Base-by-base conservation (phyloP, 225 moss, liverwort and hornwort genomes). In the Anthoceros angustus region DNA sequence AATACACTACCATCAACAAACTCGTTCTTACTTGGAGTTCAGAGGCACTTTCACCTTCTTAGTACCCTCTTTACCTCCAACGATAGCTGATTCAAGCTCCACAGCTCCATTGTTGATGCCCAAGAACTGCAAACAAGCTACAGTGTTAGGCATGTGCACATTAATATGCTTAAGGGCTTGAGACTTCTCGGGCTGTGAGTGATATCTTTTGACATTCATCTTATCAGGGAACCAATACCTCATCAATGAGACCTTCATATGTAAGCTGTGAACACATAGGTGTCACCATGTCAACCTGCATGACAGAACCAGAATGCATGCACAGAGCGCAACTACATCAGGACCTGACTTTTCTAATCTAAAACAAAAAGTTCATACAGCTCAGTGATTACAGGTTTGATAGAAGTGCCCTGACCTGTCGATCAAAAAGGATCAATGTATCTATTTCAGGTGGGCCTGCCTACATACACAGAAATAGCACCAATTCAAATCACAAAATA, bases 191-290 rank as follows among this genome's bases (percentile, higher is more conserved):
- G 18, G 18, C 0, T 2, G 7, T 55, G 8, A 18, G 6, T 18
- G 55, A 23, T 0, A 18, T 7, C 12, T 20, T 18, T 55, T 12
- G 23, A 9, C 7, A 55, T 5, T 7, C 7, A 55, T 15, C 7
- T 7, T 1, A 55, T 55, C 23, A 7, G 14, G 23, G 42, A 65
- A 23, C 39, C 39, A 71, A 76, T 72, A 90, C 89, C 89, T 98
- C 95, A 78, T 98, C 95, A 67, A 98, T 89, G 60, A 92, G 76
- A 64, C 95, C 95, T 72, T 98, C 95, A 72, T 92, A 98, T 0
- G 92, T 98, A 64, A 98, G 82, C 72, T 98, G 95, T 64, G 86
- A 88, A 77, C 95, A 98, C 95, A 98, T 92, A 39, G 95, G 92
- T 40, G 95, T 98, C 41, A 98, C 81, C 65, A 89, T 77, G 78